Evolutionary conservation across 352 stramenopile genomes (phyloP), one percentile per base, ranked within the genome.

Genomic region (Elongisporangium anandrum): DNA sequence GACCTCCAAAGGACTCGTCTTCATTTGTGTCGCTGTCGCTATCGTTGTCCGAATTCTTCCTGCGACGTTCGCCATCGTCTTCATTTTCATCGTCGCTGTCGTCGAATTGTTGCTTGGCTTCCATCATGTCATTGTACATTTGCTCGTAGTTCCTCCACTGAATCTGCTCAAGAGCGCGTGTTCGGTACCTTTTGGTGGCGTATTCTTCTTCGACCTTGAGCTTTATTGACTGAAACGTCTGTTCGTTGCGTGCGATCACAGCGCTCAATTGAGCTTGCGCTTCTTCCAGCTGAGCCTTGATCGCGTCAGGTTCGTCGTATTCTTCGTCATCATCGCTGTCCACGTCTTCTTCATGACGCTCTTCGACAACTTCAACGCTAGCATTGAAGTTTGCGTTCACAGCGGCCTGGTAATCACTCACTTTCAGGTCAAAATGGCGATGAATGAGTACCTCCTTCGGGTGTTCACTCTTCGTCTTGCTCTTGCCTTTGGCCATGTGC

Each of bases 71-170:
- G 8, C 23, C 24, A 39, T 69, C 64, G 13, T 71, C 70, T 9
- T 69, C 70, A 51, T 59, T 61, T 4, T 72, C 65, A 26, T 73
- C 71, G 20, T 87, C 78, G 39, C 77, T 87, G 16, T 86, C 72
- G 10, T 85, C 77, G 19, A 88, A 87, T 34, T 74, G 57, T 7
- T 72, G 53, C 21, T 67, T 76, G 1, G 76, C 73, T 20, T 60
- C 54, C 7, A 66, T 61, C 17, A 87, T 66, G 12, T 91, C 77
- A 9, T 70, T 67, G 50, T 93, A 91, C 81, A 90, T 90, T 4
- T 79, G 60, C 57, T 90, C 79, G n/a, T 83, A 81, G 54, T 91
- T 80, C 38, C 60, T 75, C 61, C 60, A 65, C 52, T 79, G 67
- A 26, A 93, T 88, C 20, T 68, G 56, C 20, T 85, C 60, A 19